Evolutionary conservation across 169 alveolate genomes (phyloP), one percentile per base, ranked within the genome.

Genomic region (Babesia ovata): DNA sequence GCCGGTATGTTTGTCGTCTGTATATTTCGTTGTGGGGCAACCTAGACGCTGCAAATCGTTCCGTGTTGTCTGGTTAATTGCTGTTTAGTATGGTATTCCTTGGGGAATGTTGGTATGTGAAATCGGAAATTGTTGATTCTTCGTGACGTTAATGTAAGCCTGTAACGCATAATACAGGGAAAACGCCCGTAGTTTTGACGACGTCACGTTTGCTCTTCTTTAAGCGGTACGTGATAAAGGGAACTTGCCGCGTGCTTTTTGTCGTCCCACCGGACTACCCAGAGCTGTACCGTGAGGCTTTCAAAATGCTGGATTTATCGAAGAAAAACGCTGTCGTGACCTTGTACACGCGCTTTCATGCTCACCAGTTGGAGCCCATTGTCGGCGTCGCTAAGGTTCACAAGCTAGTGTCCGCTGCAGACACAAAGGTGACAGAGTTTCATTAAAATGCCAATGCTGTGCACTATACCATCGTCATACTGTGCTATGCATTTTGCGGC

Each of bases 171-270:
- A 2, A 8, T 36, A 26, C 50, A 81, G 90, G 75, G 58, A 52
- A 73, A 17, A 63, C 65, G n/a, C 79, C 74, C n/a, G 85, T 83
- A 3, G 36, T 88, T 16, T 45, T 88, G 10, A 88, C 93, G 11
- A 88, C 93, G 7, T 79, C 71, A 19, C 72, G 93, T 50, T 72
- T 86, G 61, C 76, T 88, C 11, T 88, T 88, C 54, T 88, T 88
- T 83, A 88, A 89, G 63, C 83, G 93, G 21, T 86, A 88, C 58
- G 57, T 88, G 58, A 56, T 88, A 48, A 88, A 86, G 60, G 93
- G 93, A n/a, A 77, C 93, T 16, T 60, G 86, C 49, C 73, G 74
- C 24, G 91, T 86, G 24, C 54, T 88, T 45, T 75, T 88, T 16
- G 59, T 85, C 11, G 59, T 63, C 26, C 93, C 93, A 21, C 93